A percentile compares a stretch with the other conserved stretches of the same genome.
phyloP scores from a whole-genome alignment of 139 green algal genomes.

The Tetraselmis chui region DNA sequence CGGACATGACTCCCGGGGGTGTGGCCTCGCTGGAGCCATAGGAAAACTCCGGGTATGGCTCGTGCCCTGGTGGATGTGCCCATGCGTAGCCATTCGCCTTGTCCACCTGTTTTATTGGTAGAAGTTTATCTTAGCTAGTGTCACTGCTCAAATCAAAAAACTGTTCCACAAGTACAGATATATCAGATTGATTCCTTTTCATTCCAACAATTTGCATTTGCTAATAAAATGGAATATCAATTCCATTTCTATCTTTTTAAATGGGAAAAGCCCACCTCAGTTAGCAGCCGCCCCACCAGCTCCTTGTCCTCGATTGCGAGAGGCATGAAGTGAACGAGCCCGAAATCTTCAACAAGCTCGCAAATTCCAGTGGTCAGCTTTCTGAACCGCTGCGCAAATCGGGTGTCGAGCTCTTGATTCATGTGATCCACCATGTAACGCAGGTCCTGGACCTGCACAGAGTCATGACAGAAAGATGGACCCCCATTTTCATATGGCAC shows the following conservation, averaged over 20 bases:
- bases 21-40: not conserved
- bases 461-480: no score
- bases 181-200: no score
- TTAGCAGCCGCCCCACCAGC: not conserved
- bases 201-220: no score
- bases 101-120: no score
- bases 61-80: not conserved
- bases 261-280: not conserved
- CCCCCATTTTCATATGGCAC: no score
- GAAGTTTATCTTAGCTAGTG: no score
- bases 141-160: no score
- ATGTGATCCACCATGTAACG: conserved; percentile 51
- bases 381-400: conserved; percentile 21
- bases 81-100: not conserved
- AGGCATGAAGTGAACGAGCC: conserved; percentile 76
- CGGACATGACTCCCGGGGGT: not conserved
- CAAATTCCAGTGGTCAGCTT: conserved; percentile 66
- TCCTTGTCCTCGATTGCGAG: conserved; percentile 66
- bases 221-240: no score
- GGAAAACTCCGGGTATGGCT: not conserved
- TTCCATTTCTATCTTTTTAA: no score
- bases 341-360: conserved; percentile 85
- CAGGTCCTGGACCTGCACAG: conserved; percentile 75
- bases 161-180: no score
- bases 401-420: not conserved